Percentiles rank a stretch among this genome's conserved stretches.
These are phyloP conservation scores for Aspergillus nanangensis DNA, from an alignment of 495 filamentous ascomycete species.

Conservation along the genomic window DNA sequence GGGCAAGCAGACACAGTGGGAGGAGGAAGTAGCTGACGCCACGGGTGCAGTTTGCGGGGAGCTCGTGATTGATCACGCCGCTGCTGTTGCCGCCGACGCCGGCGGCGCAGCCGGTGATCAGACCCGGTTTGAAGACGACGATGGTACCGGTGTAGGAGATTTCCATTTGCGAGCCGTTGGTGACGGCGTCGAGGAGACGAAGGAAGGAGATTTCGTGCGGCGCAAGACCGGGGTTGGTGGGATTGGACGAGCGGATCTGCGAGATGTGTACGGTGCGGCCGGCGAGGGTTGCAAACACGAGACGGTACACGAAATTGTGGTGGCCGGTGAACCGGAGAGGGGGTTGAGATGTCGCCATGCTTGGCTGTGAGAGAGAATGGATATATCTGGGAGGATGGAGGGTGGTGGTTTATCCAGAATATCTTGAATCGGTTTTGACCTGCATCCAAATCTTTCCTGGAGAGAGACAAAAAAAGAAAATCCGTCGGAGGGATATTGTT, in stretches of 20 bases:
- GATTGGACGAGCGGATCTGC: conserved; percentile 81
- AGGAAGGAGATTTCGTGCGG: conserved; percentile 94
- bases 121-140: conserved; percentile 82
- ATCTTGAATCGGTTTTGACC: too few relatives aligned
- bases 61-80: conserved; percentile 71
- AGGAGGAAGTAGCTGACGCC: conserved; percentile 92
- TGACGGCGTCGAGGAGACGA: conserved; percentile 87
- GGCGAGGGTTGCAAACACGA: conserved; percentile 87
- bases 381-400: too few relatives aligned
- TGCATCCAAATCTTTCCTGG: too few relatives aligned
- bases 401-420: too few relatives aligned
- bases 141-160: conserved; percentile 94
- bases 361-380: too few relatives aligned
- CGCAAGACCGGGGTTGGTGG: conserved; percentile 79
- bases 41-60: conserved; percentile 68
- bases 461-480: conserved; percentile 36
- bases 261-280: conserved; percentile 87
- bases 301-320: conserved; percentile 73
- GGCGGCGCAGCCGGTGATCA: conserved; percentile 75
- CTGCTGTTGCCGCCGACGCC: conserved; percentile 60
- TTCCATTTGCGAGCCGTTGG: conserved; percentile 91
- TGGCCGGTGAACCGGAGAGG: conserved; percentile 74
- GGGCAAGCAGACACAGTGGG: conserved; percentile 83
- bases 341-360: conserved; percentile 36
- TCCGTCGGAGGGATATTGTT: conserved; percentile 15